Evolutionary conservation across 2,329 filamentous ascomycete species (phyloP).

Genomic region (Fusarium pilosicola): DNA sequence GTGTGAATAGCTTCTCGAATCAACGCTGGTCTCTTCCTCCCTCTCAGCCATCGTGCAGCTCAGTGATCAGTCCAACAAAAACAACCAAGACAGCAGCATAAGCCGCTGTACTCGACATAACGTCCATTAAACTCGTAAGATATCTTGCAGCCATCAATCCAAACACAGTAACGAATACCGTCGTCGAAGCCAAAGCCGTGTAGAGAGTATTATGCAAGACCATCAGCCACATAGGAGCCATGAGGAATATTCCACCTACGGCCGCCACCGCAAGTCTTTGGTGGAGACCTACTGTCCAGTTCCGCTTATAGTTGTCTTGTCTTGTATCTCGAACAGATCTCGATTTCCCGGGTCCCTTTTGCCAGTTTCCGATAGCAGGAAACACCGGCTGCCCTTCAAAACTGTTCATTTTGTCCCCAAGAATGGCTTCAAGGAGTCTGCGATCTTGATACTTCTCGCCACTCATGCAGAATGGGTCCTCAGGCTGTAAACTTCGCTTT

Average conservation of each 20-base stretch:
- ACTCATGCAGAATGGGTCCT: not conserved
- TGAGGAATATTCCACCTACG: not conserved
- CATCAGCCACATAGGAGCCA: constrained; percentile 2
- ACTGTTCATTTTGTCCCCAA: not conserved
- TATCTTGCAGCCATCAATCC: not conserved
- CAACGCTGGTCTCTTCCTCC: fast-evolving
- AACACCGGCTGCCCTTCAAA: not conserved
- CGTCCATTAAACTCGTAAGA: not conserved
- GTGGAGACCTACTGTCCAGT: not conserved
- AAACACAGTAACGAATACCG: not conserved
- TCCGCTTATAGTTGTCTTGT: not conserved
- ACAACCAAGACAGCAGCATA: constrained; percentile 1
- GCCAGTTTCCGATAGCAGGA: not conserved
- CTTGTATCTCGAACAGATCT: not conserved
- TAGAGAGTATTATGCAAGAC: not conserved
- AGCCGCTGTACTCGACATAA: not conserved
- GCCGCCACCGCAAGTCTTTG: not conserved
- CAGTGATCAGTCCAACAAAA: not conserved
- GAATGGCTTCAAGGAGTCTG: not conserved
- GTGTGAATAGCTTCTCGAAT: not conserved
- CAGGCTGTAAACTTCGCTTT: not conserved
- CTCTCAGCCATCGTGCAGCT: not conserved
- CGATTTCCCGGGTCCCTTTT: not conserved
- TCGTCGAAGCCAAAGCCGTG: not conserved
- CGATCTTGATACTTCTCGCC: not conserved